A percentile compares a stretch with the other conserved stretches of the same genome.
Evolutionary conservation across 192 early-diverging fungal genomes (phyloP).

Genomic region (Podila epigama): DNA sequence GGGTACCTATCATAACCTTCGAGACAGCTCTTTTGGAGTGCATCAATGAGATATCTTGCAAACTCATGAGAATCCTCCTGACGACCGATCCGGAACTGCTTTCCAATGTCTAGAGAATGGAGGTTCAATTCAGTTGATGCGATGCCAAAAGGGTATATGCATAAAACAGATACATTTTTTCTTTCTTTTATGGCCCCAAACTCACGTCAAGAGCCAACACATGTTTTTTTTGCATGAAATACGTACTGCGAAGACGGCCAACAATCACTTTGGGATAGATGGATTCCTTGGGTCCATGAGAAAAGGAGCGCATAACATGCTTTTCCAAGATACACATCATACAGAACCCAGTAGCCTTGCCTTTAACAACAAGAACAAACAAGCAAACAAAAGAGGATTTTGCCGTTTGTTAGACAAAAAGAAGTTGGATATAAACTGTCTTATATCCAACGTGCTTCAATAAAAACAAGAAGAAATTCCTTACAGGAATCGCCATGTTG

Average conservation of each 20-base stretch:
- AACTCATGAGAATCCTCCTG: slow-evolving; percentile 96
- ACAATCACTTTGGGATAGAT: slow-evolving; percentile 73
- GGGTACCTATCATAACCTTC: neutral
- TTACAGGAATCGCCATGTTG: slow-evolving; percentile 69
- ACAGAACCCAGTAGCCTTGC: slow-evolving; percentile 66
- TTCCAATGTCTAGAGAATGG: slow-evolving; percentile 77
- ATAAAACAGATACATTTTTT: too few relatives aligned
- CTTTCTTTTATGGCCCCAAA: too few relatives aligned
- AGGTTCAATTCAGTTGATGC: too few relatives aligned
- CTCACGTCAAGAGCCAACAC: too few relatives aligned
- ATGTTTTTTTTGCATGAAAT: neutral
- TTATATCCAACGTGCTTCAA: too few relatives aligned
- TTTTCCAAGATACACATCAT: slow-evolving; percentile 76
- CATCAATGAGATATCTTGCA: slow-evolving; percentile 72
- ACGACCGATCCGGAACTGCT: slow-evolving; percentile 77
- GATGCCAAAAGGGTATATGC: too few relatives aligned
- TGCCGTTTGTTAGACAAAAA: too few relatives aligned
- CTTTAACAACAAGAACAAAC: slow-evolving; percentile 30
- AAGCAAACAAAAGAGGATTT: too few relatives aligned
- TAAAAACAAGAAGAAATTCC: too few relatives aligned
- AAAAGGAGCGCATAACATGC: slow-evolving; percentile 67
- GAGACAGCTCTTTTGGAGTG: slow-evolving; percentile 38
- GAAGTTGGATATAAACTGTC: too few relatives aligned
- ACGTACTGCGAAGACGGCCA: slow-evolving; percentile 65
- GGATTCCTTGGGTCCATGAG: slow-evolving; percentile 50